phyloP scores from a whole-genome alignment of 768 basidiomycete species.

The Serendipita vermifera region DNA sequence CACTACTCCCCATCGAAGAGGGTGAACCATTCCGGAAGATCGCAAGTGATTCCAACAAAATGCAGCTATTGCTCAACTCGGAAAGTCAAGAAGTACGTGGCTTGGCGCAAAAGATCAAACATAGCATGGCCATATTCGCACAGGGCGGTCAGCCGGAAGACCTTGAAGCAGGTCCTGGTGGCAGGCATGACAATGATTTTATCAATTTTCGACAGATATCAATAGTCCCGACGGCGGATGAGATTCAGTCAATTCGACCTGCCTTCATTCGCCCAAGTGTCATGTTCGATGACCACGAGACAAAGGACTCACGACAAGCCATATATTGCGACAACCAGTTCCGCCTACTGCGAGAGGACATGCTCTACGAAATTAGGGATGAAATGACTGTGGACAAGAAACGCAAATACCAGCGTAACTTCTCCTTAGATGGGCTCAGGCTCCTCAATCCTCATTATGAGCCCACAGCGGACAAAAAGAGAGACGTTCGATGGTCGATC shows the following conservation, averaged over 20 bases:
- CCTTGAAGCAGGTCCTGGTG: slow-evolving; percentile 40
- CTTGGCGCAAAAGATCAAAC: slow-evolving; percentile 30
- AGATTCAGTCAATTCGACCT: slow-evolving; percentile 32
- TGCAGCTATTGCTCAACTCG: slow-evolving; percentile 21
- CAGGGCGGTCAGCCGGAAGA: no score
- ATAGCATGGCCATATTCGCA: slow-evolving; percentile 19
- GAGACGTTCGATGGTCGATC: slow-evolving; percentile 21
- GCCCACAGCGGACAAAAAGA: background rate
- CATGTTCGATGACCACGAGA: slow-evolving; percentile 32
- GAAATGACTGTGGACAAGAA: slow-evolving; percentile 36
- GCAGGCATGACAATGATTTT: slow-evolving; percentile 59
- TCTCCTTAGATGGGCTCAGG: slow-evolving; percentile 28
- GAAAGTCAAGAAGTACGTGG: slow-evolving; percentile 19
- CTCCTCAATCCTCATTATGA: slow-evolving; percentile 27
- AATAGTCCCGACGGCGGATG: slow-evolving; percentile 52
- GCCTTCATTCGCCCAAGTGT: slow-evolving; percentile 39
- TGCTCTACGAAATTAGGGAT: slow-evolving; percentile 44
- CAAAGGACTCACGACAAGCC: slow-evolving; percentile 27
- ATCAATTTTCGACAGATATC: slow-evolving; percentile 44
- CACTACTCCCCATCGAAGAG: slow-evolving; percentile 24
- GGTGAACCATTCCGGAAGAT: slow-evolving; percentile 29
- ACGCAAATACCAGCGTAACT: slow-evolving; percentile 27
- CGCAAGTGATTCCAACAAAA: slow-evolving; percentile 24
- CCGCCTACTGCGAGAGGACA: slow-evolving; percentile 50
- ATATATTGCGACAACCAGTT: slow-evolving; percentile 55